Evolutionary conservation across 345 rosid species (phyloP), one percentile per base, ranked within the genome.

Genomic region (Murraya koenigii): DNA sequence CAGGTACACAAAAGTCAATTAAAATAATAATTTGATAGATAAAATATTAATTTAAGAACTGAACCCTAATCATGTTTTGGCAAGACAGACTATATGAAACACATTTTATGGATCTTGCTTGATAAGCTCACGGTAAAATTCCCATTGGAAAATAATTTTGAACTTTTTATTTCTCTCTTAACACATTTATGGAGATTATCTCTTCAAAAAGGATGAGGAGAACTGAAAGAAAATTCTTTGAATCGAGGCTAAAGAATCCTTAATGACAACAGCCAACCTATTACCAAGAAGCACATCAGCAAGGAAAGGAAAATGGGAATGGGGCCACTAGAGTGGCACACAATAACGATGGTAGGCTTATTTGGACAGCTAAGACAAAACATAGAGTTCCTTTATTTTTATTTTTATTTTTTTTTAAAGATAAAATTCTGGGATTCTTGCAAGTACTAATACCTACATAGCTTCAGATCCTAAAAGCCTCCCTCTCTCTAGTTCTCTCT

Each of bases 41-140:
- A 67, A 23, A 67, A 56, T 56, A 8, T 76, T 54, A 54, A 28
- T 15, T 39, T 63, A 71, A 47, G 22, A 61, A 70, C 61, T 71
- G 26, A 44, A n/a, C 38, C 36, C 13, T 35, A 11, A 20, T 17
- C 32, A 39, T 19, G 65, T 3, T n/a, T n/a, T 65, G 63, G n/a
- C 14, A 47, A 49, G 49, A 49, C 54, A 74, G 26, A 44, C 26
- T 4, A 44, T 52, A 63, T 28, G 36, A 32, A 61, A 9, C 62
- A 36, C 26, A 65, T 52, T 66, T 26, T 3, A 74, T 5, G 7
- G 25, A 15, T 64, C 62, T 13, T 15, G 52, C 14, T 30, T 52
- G 14, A 23, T 23, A 66, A 38, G 11, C 23, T 26, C 30, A 66
- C 6, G 13, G n/a, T 54, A 54, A 75, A 26, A 6, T 65, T 41